Evolutionary conservation across 441 rosid genomes (phyloP).

Genomic region (Gossypium laxum): DNA sequence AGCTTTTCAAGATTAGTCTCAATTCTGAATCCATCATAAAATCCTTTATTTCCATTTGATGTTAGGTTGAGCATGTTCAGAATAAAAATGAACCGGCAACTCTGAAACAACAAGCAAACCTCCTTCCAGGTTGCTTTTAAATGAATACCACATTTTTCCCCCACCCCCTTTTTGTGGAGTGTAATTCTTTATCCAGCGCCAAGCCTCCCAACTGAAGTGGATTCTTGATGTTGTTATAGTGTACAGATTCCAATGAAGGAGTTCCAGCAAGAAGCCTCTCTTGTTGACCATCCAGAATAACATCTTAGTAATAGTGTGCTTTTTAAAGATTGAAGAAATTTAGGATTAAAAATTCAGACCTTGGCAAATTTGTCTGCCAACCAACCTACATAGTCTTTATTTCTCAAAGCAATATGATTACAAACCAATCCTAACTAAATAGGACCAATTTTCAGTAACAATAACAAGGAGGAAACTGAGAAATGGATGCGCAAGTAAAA

Average conservation of each 20-base stretch:
- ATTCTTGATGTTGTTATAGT: not conserved
- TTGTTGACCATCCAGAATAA: not conserved
- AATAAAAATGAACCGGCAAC: no score
- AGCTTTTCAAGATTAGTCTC: not conserved
- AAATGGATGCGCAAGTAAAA: not conserved
- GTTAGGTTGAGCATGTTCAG: not conserved
- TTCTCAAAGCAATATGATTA: not conserved
- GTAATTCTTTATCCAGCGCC: not conserved
- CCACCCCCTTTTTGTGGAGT: not conserved
- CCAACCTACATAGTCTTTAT: not conserved
- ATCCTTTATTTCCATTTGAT: not conserved
- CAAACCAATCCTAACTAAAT: not conserved
- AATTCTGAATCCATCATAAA: not conserved
- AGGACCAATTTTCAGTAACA: not conserved
- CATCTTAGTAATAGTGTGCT: not conserved
- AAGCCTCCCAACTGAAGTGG: not conserved
- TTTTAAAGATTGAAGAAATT: constrained; percentile 3
- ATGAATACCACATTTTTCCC: not conserved
- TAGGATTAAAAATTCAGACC: not conserved
- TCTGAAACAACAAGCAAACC: not conserved
- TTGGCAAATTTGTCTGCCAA: not conserved
- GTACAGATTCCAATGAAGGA: not conserved
- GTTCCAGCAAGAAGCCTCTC: not conserved
- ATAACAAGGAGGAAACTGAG: not conserved
- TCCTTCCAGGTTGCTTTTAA: constrained; percentile 3